phyloP scores from a whole-genome alignment of 257 asterid genomes.

The Capsicum chinense region DNA sequence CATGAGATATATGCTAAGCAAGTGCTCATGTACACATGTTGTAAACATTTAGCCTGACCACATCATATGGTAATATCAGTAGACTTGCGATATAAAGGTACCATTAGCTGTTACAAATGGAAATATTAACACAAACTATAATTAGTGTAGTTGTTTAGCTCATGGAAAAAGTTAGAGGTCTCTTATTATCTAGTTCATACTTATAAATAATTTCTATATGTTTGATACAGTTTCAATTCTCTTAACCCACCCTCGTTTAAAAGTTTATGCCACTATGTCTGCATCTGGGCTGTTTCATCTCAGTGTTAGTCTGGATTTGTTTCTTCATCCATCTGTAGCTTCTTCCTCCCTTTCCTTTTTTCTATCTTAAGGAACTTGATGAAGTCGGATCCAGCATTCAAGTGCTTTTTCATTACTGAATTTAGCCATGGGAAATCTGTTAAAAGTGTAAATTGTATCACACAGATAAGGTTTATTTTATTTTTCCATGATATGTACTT shows the following conservation, averaged over 20 bases:
- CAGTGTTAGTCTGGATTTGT: constrained; percentile 1
- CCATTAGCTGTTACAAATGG: not conserved
- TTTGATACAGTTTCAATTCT: not conserved
- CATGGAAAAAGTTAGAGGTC: not conserved
- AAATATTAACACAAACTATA: not conserved
- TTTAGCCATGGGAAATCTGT: not conserved
- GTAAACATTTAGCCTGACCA: constrained; percentile 13
- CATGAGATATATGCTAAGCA: not conserved
- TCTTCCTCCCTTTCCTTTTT: not conserved
- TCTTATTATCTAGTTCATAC: not conserved
- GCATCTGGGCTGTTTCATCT: not conserved
- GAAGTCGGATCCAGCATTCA: not conserved
- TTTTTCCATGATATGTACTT: not conserved
- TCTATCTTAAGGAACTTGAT: not conserved
- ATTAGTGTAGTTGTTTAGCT: not conserved
- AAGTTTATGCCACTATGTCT: not conserved
- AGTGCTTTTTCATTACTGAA: constrained; percentile 1
- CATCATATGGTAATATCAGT: not conserved
- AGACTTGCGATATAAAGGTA: constrained; percentile 21
- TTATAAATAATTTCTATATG: not conserved
- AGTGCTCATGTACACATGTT: not conserved
- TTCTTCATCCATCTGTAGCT: not conserved
- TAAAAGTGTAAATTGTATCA: not conserved
- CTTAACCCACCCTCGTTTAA: not conserved
- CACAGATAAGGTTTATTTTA: not conserved